Evolutionary conservation across 345 rosid species (phyloP).

Genomic region (Orychophragmus violaceus): DNA sequence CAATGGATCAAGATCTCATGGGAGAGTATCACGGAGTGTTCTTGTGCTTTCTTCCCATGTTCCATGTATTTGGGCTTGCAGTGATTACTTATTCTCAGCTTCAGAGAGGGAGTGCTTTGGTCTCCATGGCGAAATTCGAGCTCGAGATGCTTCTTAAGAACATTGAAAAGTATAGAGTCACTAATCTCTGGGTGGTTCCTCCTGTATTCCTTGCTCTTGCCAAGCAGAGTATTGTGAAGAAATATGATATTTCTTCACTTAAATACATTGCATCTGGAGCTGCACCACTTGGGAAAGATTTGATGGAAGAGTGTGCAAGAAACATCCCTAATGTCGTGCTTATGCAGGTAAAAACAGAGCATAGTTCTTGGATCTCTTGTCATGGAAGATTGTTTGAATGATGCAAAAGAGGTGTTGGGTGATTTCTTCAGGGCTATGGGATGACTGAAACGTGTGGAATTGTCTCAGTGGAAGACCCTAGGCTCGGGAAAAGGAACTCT

Average conservation of each 20-base stretch:
- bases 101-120: constrained; percentile 52
- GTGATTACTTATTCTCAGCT: constrained; percentile 48
- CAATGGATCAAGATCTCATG: constrained; percentile 44
- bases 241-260: constrained; percentile 64
- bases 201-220: constrained; percentile 76
- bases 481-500: constrained; percentile 36
- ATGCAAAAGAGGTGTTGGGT: not conserved
- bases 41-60: constrained; percentile 81
- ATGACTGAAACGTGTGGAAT: constrained; percentile 85
- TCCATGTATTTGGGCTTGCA: constrained; percentile 75
- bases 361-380: not conserved
- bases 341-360: constrained; percentile 43
- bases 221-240: constrained; percentile 51
- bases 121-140: constrained; percentile 70
- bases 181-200: constrained; percentile 82
- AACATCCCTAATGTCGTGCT: constrained; percentile 50
- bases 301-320: constrained; percentile 72
- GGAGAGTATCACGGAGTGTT: constrained; percentile 45
- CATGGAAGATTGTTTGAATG: not conserved
- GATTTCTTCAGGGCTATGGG: constrained; percentile 69
- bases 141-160: constrained; percentile 45
- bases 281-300: constrained; percentile 83
- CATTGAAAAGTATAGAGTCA: constrained; percentile 55
- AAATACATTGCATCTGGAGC: constrained; percentile 72
- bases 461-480: constrained; percentile 52